Conservation (phyloP, 306 rosid species). For the Begonia fuchsioides region DNA sequence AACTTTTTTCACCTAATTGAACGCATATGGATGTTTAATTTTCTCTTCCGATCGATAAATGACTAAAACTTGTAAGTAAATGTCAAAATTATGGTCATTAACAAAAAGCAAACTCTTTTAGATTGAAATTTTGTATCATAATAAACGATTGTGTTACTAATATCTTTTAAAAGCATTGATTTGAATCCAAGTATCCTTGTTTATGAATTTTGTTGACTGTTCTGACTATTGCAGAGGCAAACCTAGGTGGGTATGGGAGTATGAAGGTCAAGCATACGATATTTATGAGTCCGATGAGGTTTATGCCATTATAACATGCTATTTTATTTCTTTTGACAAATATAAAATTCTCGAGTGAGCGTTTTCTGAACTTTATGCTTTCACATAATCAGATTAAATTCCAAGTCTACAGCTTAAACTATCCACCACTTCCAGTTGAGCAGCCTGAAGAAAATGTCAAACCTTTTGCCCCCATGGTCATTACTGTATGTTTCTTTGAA, state of each 20-base stretch:
- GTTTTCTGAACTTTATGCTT: constrained; percentile 7
- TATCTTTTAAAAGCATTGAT: background rate
- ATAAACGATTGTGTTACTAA: too few species aligned
- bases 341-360: constrained; percentile 2
- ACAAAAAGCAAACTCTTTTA: too few species aligned
- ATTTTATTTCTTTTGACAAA: too few species aligned
- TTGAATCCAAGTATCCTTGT: too few species aligned
- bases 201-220: background rate
- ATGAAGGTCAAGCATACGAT: constrained; percentile 10
- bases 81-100: too few species aligned
- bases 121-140: background rate
- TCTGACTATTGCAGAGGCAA: constrained; percentile 26
- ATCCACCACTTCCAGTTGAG: constrained; percentile 55
- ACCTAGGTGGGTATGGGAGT: constrained; percentile 54
- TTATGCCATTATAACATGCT: constrained; percentile 3
- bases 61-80: too few species aligned
- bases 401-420: constrained; percentile 39
- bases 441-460: constrained; percentile 38
- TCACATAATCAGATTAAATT: constrained; percentile 36
- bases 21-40: too few species aligned
- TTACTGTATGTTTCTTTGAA: constrained; percentile 36
- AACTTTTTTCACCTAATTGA: too few species aligned
- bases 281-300: constrained; percentile 48
- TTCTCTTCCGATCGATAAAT: too few species aligned
- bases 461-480: constrained; percentile 69